Conservation (phyloP, 768 basidiomycete species). For the Tylopilus intermedius region DNA sequence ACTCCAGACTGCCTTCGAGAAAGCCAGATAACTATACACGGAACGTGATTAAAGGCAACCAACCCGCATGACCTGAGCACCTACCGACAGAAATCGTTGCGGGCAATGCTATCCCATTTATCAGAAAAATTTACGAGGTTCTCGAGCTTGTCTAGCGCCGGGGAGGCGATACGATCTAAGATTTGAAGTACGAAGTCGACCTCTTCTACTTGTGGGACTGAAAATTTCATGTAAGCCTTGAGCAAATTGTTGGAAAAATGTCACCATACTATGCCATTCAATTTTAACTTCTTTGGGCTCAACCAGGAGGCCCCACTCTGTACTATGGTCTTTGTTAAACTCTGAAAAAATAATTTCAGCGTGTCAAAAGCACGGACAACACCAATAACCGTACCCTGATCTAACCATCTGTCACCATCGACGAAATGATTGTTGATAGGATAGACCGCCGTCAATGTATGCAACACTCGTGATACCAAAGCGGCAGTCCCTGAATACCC, state of each 20-base stretch:
- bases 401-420: conserved; percentile 75
- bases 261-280: conserved; percentile 74
- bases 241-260: background rate
- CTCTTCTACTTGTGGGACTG: conserved; percentile 48
- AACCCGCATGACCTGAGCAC: conserved; percentile 11
- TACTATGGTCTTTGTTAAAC: conserved; percentile 58
- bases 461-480: conserved; percentile 68
- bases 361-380: conserved; percentile 2
- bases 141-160: conserved; percentile 65
- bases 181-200: conserved; percentile 77
- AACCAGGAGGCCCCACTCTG: conserved; percentile 78
- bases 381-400: conserved; percentile 49
- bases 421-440: conserved; percentile 76
- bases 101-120: conserved; percentile 60
- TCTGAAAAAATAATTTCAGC: conserved; percentile 32
- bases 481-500: conserved; percentile 80
- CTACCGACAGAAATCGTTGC: conserved; percentile 84
- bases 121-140: conserved; percentile 46
- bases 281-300: conserved; percentile 74
- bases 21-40: conserved; percentile 54
- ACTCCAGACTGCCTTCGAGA: conserved; percentile 70
- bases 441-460: conserved; percentile 71
- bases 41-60: background rate
- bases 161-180: conserved; percentile 61
- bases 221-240: conserved; percentile 29